Evolutionary conservation across 768 basidiomycete genomes (phyloP), one percentile per base, ranked within the genome.

Genomic region (Wakefieldia striispora): DNA sequence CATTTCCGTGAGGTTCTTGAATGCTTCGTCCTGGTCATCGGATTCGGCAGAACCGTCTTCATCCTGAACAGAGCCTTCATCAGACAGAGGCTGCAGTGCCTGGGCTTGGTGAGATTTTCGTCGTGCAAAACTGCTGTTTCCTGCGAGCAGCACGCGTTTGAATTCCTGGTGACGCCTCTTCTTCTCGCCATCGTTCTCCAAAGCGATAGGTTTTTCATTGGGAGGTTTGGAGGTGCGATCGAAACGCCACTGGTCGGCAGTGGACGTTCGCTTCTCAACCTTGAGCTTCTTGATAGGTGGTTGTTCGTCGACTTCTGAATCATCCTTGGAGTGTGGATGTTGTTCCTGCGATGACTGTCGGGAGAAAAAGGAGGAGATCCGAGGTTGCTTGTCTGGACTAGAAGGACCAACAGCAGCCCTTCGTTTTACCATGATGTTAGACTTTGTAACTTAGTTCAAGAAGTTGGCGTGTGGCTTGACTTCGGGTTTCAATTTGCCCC

Each of bases 91-190:
- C 11, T 56, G 57, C 11, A 47, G 47, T 40, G 27, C 58, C 19
- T 43, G 26, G 29, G 47, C 45, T 59, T 49, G 41, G 31, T 52
- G 19, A 33, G 29, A 14, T n/a, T 48, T 38, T 40, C 20, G 61
- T 23, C 41, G 61, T n/a, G 69, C 40, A 51, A 76, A 71, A 3
- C 54, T 51, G 45, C 69, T 74, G 55, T 76, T 77, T 44, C 75
- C 75, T 33, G 72, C 68, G 19, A 83, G 67, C 4, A 86, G 70
- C 40, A 77, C 79, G 33, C 68, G 73, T 62, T 79, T 81, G 53
- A 83, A 82, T 12, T 75, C 72, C 49, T 82, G 58, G 52, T 57
- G 66, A 40, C 64, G 64, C 47, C 72, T 80, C 51, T 66, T 72
- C 65, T 77, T 74, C 60, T 73, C 76, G 43, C 77, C 77, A 7